phyloP scores from a whole-genome alignment of 2,329 filamentous ascomycete genomes.

The Xylariaceae sp. region DNA sequence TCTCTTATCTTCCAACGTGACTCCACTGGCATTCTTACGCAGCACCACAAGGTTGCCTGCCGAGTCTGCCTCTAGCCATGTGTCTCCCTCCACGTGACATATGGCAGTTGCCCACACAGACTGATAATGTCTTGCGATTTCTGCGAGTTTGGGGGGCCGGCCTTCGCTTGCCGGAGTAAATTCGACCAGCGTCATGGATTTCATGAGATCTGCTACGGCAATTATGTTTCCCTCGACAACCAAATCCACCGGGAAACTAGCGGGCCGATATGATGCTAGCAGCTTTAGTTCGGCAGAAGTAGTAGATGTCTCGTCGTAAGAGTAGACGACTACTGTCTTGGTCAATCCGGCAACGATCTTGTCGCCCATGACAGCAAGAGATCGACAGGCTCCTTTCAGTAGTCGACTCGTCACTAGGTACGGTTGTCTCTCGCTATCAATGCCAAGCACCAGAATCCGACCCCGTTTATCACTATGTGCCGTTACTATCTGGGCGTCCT shows the following conservation, averaged over 20 bases:
- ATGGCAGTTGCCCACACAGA: slow-evolving; percentile 79
- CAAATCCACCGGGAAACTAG: slow-evolving; percentile 79
- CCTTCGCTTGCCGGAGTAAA: slow-evolving; percentile 58
- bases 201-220: slow-evolving; percentile 88
- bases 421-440: slow-evolving; percentile 69
- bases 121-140: slow-evolving; percentile 77
- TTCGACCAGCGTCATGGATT: slow-evolving; percentile 77
- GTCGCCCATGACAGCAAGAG: slow-evolving; percentile 68
- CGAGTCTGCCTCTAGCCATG: slow-evolving; percentile 79
- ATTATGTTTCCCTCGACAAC: slow-evolving; percentile 71
- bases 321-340: slow-evolving; percentile 70
- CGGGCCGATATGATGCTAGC: slow-evolving; percentile 71
- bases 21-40: slow-evolving; percentile 66
- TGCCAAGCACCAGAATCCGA: slow-evolving; percentile 78
- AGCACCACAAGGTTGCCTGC: slow-evolving; percentile 84
- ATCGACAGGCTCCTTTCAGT: slow-evolving; percentile 77
- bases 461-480: slow-evolving; percentile 56
- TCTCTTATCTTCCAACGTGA: slow-evolving; percentile 68
- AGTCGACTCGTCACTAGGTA: slow-evolving; percentile 66
- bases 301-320: slow-evolving; percentile 53
- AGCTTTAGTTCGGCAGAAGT: slow-evolving; percentile 60
- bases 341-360: slow-evolving; percentile 83
- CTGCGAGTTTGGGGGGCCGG: slow-evolving; percentile 59
- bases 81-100: slow-evolving; percentile 65
- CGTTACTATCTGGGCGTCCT: slow-evolving; percentile 49